A percentile compares a stretch with the other conserved stretches of the same genome.
Conservation (phyloP, 352 stramenopile genomes). For the Thalassiosira mediterranea region DNA sequence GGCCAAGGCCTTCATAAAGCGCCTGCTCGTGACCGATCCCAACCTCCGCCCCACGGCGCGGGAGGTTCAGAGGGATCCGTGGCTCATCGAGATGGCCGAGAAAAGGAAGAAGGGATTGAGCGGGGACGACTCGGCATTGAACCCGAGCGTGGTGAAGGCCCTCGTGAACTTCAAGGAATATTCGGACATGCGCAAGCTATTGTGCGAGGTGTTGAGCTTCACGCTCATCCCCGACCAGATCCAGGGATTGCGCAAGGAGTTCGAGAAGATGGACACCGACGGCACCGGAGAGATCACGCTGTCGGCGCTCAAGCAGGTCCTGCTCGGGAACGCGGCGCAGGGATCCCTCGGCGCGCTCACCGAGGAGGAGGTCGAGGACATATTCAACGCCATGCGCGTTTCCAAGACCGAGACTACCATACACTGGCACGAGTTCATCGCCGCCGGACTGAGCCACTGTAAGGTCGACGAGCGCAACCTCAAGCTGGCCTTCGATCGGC, state of each 20-base stretch:
- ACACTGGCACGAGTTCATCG: constrained; percentile 85
- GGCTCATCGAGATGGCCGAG: constrained; percentile 73
- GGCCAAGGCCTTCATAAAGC: constrained; percentile 74
- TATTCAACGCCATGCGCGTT: constrained; percentile 77
- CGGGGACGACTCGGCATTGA: constrained; percentile 50
- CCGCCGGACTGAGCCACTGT: constrained; percentile 75
- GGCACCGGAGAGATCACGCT: constrained; percentile 83
- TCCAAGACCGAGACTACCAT: constrained; percentile 75
- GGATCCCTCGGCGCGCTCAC: constrained; percentile 49
- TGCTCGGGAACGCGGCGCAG: constrained; percentile 54
- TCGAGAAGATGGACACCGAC: constrained; percentile 82
- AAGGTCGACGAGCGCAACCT: constrained; percentile 82
- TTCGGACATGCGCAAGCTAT: constrained; percentile 82
- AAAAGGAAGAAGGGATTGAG: constrained; percentile 33
- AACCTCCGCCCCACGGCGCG: constrained; percentile 59
- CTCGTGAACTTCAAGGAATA: constrained; percentile 79
- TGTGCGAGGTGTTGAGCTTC: constrained; percentile 85
- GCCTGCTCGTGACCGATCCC: constrained; percentile 67
- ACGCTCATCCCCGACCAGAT: constrained; percentile 85
- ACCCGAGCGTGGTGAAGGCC: constrained; percentile 67
- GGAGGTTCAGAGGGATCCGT: constrained; percentile 64
- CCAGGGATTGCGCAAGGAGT: constrained; percentile 77
- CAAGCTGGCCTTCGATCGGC: constrained; percentile 76
- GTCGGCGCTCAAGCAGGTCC: constrained; percentile 55
- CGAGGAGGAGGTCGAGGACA: constrained; percentile 73